Evolutionary conservation across 306 rosid species (phyloP).

Genomic region (Vigna hirtella): DNA sequence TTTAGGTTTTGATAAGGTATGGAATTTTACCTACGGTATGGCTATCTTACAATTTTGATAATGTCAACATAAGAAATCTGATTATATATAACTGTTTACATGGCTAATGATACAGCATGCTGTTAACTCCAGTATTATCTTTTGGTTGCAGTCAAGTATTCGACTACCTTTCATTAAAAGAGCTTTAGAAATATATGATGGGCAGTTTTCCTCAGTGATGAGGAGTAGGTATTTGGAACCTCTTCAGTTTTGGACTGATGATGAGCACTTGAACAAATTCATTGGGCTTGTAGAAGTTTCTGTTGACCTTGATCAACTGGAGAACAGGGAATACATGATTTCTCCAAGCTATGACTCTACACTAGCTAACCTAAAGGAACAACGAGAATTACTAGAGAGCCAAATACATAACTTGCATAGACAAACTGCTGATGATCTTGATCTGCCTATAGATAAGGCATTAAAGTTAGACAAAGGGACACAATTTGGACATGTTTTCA

Average conservation of each 20-base stretch:
- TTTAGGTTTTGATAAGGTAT: constrained; percentile 27
- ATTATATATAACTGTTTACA: constrained; percentile 22
- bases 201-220: constrained; percentile 75
- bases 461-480: constrained; percentile 88
- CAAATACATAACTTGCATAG: constrained; percentile 79
- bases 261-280: constrained; percentile 75
- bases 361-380: constrained; percentile 68
- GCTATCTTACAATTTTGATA: constrained; percentile 5
- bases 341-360: constrained; percentile 80
- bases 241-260: constrained; percentile 80
- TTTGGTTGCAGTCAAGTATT: constrained; percentile 80
- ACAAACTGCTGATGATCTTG: constrained; percentile 87
- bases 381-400: constrained; percentile 71
- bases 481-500: constrained; percentile 93
- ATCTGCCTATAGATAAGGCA: constrained; percentile 82
- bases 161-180: constrained; percentile 83
- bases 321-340: constrained; percentile 94
- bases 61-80: neutral
- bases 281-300: constrained; percentile 83
- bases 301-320: constrained; percentile 96
- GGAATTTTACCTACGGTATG: constrained; percentile 28
- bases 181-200: constrained; percentile 72
- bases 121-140: constrained; percentile 41
- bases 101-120: constrained; percentile 36
- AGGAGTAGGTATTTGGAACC: constrained; percentile 70